Conservation (phyloP, 2,329 filamentous ascomycete genomes). For the Fusarium citri region DNA sequence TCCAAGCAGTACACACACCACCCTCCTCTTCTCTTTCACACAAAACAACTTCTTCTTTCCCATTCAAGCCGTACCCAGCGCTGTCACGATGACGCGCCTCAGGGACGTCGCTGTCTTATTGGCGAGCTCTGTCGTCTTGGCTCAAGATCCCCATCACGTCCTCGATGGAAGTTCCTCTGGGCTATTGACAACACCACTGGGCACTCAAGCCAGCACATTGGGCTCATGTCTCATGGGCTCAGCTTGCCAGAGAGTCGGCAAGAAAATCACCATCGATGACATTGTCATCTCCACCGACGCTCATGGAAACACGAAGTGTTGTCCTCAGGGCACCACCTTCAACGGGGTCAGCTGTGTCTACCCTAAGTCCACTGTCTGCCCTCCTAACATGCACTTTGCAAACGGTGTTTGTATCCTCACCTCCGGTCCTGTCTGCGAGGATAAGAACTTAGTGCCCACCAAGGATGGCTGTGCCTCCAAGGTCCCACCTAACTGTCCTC, state of each 20-base stretch:
- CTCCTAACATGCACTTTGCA: not conserved
- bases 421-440: not conserved
- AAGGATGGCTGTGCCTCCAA: conserved; percentile 4
- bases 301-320: conserved; percentile 1
- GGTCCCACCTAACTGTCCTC: not conserved
- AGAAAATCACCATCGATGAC: conserved; percentile 1
- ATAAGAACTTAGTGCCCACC: not conserved
- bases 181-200: not conserved
- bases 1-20: not conserved
- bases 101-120: not conserved
- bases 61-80: not conserved
- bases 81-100: not conserved
- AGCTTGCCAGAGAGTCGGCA: not conserved
- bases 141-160: not conserved
- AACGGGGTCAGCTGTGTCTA: not conserved
- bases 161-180: not conserved
- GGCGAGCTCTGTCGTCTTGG: not conserved
- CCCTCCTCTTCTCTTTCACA: not conserved
- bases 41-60: not conserved
- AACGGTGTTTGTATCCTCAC: conserved; percentile 4
- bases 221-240: not conserved
- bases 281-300: not conserved
- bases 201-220: not conserved
- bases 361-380: conserved; percentile 1
- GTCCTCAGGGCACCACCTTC: not conserved